Evolutionary conservation across 345 rosid species (phyloP).

Genomic region (Ceriops decandra): DNA sequence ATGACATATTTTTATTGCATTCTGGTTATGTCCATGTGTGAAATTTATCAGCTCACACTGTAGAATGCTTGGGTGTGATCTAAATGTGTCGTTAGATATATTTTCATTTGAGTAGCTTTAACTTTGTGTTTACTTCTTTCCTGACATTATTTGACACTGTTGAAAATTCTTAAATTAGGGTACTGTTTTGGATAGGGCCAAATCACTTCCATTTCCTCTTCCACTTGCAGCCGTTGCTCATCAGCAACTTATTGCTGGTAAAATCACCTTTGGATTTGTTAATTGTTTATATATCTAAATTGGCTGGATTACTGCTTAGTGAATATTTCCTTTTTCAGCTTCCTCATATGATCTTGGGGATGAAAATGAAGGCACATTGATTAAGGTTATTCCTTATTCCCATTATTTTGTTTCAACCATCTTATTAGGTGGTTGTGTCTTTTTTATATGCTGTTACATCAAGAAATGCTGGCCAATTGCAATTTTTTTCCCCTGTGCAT

Average conservation of each 20-base stretch:
- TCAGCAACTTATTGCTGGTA: slow-evolving; percentile 83
- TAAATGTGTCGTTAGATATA: neutral
- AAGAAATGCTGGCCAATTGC: neutral
- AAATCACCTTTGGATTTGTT: slow-evolving; percentile 3
- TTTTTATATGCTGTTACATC: neutral
- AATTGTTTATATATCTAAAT: slow-evolving; percentile 10
- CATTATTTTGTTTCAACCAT: neutral
- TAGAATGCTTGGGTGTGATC: neutral
- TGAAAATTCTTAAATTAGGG: slow-evolving; percentile 47
- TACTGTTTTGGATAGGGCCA: slow-evolving; percentile 59
- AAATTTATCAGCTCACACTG: too few relatives aligned
- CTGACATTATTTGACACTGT: slow-evolving; percentile 13
- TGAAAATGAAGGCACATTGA: slow-evolving; percentile 41
- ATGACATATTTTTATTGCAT: too few relatives aligned
- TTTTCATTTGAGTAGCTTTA: neutral
- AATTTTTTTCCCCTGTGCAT: slow-evolving; percentile 4
- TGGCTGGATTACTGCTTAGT: slow-evolving; percentile 7
- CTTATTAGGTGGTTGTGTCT: neutral
- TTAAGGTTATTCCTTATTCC: slow-evolving; percentile 48
- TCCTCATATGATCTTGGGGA: slow-evolving; percentile 44
- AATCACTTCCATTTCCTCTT: slow-evolving; percentile 68
- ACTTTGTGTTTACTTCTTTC: neutral
- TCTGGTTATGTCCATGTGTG: too few relatives aligned
- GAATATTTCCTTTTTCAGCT: slow-evolving; percentile 40
- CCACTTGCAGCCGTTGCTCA: slow-evolving; percentile 75